Evolutionary conservation across 257 asterid species (phyloP).

Genomic region (Striga asiatica): DNA sequence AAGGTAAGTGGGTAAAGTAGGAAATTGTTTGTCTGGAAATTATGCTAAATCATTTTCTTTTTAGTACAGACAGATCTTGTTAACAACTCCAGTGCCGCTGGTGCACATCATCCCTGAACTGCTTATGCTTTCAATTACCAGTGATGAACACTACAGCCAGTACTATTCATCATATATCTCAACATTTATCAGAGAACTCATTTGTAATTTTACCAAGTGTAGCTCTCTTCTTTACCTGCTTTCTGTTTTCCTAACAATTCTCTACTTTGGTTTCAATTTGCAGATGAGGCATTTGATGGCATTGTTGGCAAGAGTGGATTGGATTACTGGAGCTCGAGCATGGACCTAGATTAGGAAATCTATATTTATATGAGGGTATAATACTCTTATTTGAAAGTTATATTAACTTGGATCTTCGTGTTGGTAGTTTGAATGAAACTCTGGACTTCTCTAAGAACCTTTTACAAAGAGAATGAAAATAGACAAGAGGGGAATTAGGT

Average conservation of each 20-base stretch:
- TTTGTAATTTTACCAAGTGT: slow-evolving; percentile 9
- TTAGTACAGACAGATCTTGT: too few species aligned
- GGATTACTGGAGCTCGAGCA: slow-evolving; percentile 96
- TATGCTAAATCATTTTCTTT: too few species aligned
- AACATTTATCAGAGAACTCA: not conserved
- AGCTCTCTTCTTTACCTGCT: not conserved
- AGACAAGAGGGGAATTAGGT: too few species aligned
- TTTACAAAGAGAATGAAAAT: too few species aligned
- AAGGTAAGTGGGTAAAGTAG: too few species aligned
- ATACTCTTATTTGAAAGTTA: slow-evolving; percentile 17
- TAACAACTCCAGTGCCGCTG: too few species aligned
- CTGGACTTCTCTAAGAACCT: slow-evolving; percentile 19
- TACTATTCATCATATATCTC: not conserved
- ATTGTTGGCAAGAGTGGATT: slow-evolving; percentile 91
- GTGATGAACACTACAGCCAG: too few species aligned
- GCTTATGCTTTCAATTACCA: too few species aligned
- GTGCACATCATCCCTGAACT: too few species aligned
- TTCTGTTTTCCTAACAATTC: too few species aligned
- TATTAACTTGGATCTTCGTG: slow-evolving; percentile 5
- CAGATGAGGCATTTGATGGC: slow-evolving; percentile 48
- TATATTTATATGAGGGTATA: slow-evolving; percentile 65
- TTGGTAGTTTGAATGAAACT: not conserved
- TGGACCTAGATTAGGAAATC: slow-evolving; percentile 63
- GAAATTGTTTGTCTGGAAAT: too few species aligned
- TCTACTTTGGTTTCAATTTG: slow-evolving; percentile 48